Percentiles rank a stretch among this genome's conserved stretches.
Evolutionary conservation across 2,329 filamentous ascomycete species (phyloP).

Genomic region (Nothomitra cinnamomea): DNA sequence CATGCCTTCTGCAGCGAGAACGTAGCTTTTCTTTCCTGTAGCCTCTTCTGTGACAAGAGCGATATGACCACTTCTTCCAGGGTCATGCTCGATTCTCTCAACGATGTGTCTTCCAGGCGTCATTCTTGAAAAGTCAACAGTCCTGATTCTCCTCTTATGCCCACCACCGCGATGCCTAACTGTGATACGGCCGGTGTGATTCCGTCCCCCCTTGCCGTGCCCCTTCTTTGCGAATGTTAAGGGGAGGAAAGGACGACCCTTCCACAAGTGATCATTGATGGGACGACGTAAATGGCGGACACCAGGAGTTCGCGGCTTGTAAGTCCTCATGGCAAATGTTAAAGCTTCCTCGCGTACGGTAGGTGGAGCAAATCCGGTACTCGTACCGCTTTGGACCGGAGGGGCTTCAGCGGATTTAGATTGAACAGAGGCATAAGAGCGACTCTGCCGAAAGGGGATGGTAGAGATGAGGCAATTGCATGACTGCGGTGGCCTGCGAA

Average conservation of each 20-base stretch:
- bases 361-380: constrained; percentile 19
- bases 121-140: constrained; percentile 71
- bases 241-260: constrained; percentile 64
- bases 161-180: constrained; percentile 87
- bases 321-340: constrained; percentile 51
- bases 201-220: constrained; percentile 81
- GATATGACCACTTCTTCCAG: constrained; percentile 82
- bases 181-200: constrained; percentile 70
- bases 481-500: constrained; percentile 31
- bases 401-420: constrained; percentile 17
- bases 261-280: constrained; percentile 94
- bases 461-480: constrained; percentile 28
- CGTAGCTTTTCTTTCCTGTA: constrained; percentile 68
- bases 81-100: constrained; percentile 92
- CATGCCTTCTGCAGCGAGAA: constrained; percentile 89
- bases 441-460: constrained; percentile 20
- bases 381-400: constrained; percentile 11
- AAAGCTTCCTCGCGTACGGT: constrained; percentile 20
- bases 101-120: constrained; percentile 70
- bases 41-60: constrained; percentile 63
- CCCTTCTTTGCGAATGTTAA: constrained; percentile 89
- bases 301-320: constrained; percentile 87
- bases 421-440: constrained; percentile 33
- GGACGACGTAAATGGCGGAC: constrained; percentile 79
- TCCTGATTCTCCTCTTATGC: constrained; percentile 78